Conservation (phyloP, 164 flowering plant species). For the Liriodendron chinense region DNA sequence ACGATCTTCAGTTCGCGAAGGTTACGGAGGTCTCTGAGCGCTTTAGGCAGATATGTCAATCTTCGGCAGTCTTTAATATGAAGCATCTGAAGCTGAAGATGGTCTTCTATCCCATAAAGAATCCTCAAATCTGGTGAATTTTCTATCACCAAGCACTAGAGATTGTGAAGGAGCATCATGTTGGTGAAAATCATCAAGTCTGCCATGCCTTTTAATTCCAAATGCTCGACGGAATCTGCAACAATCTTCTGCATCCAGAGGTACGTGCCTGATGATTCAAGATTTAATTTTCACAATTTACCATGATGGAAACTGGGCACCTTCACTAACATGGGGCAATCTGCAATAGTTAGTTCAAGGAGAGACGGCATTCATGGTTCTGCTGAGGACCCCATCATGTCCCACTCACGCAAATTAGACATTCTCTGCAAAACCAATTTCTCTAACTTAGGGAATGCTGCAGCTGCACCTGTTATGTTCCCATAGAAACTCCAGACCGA, state of each 20-base stretch:
- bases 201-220: too few species aligned
- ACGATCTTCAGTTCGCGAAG: too few species aligned
- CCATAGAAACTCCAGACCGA: background rate
- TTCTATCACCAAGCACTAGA: background rate
- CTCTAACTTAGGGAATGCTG: slow-evolving; percentile 10
- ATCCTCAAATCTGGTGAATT: background rate
- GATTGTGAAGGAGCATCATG: slow-evolving; percentile 6
- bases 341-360: background rate
- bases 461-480: background rate
- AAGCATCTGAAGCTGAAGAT: background rate
- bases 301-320: too few species aligned
- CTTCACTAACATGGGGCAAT: too few species aligned
- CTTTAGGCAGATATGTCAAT: background rate
- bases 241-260: too few species aligned
- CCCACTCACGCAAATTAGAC: background rate
- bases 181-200: too few species aligned
- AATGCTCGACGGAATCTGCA: too few species aligned
- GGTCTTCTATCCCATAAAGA: background rate
- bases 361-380: background rate
- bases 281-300: too few species aligned
- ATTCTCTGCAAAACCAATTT: background rate
- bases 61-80: background rate
- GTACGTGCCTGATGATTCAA: too few species aligned
- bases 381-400: background rate
- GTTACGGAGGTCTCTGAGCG: background rate